Conservation (phyloP, 208 protist genomes). For the Crithidia sp. region DNA sequence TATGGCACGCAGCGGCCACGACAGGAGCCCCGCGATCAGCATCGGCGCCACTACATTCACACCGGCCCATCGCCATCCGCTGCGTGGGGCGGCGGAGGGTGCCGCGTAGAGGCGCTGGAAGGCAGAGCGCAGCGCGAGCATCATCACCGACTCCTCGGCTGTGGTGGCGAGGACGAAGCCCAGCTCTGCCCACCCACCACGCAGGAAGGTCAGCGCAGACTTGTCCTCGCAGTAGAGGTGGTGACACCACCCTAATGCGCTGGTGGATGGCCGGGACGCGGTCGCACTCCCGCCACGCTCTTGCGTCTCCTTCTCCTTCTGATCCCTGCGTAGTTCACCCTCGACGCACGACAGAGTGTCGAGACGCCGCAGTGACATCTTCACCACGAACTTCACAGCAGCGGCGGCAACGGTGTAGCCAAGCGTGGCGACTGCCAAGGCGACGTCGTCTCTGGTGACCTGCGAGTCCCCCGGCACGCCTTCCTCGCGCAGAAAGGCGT, state of each 20-base stretch:
- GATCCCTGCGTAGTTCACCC: slow-evolving; percentile 17
- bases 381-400: slow-evolving; percentile 10
- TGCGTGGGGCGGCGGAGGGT: background rate
- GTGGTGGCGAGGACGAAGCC: slow-evolving; percentile 24
- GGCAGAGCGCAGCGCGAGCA: slow-evolving; percentile 10
- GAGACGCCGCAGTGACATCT: slow-evolving; percentile 19
- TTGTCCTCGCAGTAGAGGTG: slow-evolving; percentile 24
- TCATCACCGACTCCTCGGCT: slow-evolving; percentile 18
- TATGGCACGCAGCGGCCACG: slow-evolving; percentile 32
- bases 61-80: background rate
- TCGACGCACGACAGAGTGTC: slow-evolving; percentile 29
- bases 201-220: slow-evolving; percentile 11
- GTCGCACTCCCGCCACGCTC: background rate
- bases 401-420: slow-evolving; percentile 22
- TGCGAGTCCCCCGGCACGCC: slow-evolving; percentile 9
- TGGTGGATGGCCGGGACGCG: background rate
- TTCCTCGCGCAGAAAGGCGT: slow-evolving; percentile 32
- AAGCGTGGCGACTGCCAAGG: slow-evolving; percentile 3
- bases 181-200: slow-evolving; percentile 29
- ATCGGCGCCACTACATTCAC: slow-evolving; percentile 12
- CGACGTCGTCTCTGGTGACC: slow-evolving; percentile 16
- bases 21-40: slow-evolving; percentile 21
- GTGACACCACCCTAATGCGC: slow-evolving; percentile 8
- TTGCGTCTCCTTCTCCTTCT: background rate
- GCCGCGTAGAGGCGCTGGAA: background rate